phyloP scores from a whole-genome alignment of 768 basidiomycete genomes.

The Russula olivacea region DNA sequence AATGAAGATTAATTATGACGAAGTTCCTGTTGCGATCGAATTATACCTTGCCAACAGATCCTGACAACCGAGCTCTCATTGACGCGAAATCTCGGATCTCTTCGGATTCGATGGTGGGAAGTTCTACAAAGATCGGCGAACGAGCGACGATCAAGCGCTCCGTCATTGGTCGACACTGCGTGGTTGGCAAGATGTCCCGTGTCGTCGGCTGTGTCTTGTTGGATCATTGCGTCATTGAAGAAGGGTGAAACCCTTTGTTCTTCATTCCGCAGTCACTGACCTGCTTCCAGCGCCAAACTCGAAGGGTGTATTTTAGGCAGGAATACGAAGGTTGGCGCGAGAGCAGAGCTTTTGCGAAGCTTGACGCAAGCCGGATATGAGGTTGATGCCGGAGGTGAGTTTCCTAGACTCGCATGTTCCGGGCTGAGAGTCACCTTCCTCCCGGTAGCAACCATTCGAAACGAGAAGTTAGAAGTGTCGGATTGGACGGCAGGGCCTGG shows the following conservation, averaged over 20 bases:
- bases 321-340: constrained; percentile 64
- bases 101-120: constrained; percentile 71
- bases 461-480: constrained; percentile 51
- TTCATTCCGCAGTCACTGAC: constrained; percentile 4
- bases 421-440: not conserved
- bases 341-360: constrained; percentile 61
- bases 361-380: constrained; percentile 78
- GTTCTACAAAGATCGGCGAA: constrained; percentile 78
- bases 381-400: constrained; percentile 48
- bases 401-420: not conserved
- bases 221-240: constrained; percentile 84
- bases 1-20: constrained; percentile 23
- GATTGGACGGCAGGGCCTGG: constrained; percentile 45
- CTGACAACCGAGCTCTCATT: constrained; percentile 60
- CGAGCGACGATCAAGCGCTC: constrained; percentile 66
- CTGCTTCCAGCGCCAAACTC: constrained; percentile 54
- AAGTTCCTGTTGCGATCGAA: constrained; percentile 50
- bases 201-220: constrained; percentile 77
- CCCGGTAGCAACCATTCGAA: constrained; percentile 45
- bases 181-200: constrained; percentile 79
- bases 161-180: constrained; percentile 60
- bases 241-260: constrained; percentile 50
- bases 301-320: constrained; percentile 73
- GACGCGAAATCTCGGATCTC: constrained; percentile 82
- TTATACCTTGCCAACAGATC: constrained; percentile 53